Evolutionary conservation across 805 yeast genomes (phyloP).

Genomic region (Candida xiaguanensis): DNA sequence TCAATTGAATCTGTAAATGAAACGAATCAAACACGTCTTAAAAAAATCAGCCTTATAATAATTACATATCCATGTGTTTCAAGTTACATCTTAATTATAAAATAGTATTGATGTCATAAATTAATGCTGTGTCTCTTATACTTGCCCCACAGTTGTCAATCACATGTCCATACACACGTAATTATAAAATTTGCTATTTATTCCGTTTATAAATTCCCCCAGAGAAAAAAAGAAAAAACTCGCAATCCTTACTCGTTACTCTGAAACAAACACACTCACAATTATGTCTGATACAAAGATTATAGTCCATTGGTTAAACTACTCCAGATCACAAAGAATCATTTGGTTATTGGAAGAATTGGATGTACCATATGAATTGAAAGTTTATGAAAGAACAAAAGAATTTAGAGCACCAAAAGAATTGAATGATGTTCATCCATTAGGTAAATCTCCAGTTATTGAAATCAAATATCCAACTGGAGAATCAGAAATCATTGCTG

Average conservation of each 20-base stretch:
- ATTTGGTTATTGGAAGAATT: conserved; percentile 37
- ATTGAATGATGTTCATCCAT: conserved; percentile 28
- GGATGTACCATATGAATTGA: conserved; percentile 29
- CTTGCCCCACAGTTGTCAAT: too few species aligned
- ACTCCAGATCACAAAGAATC: conserved; percentile 35
- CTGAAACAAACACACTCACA: not conserved
- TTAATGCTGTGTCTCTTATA: too few species aligned
- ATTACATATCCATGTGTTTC: too few species aligned
- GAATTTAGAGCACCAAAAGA: conserved; percentile 31
- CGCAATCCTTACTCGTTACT: not conserved
- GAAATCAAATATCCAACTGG: conserved; percentile 22
- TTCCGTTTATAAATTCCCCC: too few species aligned
- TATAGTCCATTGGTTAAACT: conserved; percentile 14
- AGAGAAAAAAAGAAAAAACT: too few species aligned
- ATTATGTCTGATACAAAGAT: conserved; percentile 11
- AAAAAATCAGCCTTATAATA: too few species aligned
- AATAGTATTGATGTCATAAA: too few species aligned
- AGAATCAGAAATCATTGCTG: conserved; percentile 37
- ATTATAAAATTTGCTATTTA: too few species aligned
- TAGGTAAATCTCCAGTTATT: conserved; percentile 35
- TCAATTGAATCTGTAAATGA: too few species aligned
- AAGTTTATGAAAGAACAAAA: conserved; percentile 23
- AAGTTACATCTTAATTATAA: too few species aligned
- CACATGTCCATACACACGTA: too few species aligned
- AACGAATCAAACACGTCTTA: too few species aligned